These are phyloP conservation scores for Salinomyces thailandicus DNA, from an alignment of 2,329 filamentous ascomycete species.

Conservation along the genomic window DNA sequence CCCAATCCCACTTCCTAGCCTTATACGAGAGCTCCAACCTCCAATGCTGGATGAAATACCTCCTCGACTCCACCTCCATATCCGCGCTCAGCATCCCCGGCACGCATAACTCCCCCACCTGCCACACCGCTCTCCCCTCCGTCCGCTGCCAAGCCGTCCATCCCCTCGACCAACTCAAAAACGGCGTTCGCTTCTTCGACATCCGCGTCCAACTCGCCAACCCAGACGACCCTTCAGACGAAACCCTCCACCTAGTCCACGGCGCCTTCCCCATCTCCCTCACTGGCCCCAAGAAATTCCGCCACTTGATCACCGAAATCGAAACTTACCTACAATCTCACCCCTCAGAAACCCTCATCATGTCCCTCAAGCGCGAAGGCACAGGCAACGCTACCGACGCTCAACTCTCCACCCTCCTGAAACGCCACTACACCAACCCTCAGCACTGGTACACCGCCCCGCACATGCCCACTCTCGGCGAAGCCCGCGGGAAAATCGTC, in stretches of 20 bases:
- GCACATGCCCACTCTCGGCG: slow-evolving; percentile 64
- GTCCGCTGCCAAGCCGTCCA: slow-evolving; percentile 84
- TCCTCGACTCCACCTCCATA: slow-evolving; percentile 62
- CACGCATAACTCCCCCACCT: slow-evolving; percentile 89
- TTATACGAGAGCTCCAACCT: slow-evolving; percentile 64
- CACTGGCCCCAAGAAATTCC: slow-evolving; percentile 69
- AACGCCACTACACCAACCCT: slow-evolving; percentile 53
- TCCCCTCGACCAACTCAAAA: slow-evolving; percentile 66
- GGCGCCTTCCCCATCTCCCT: slow-evolving; percentile 80
- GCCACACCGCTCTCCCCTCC: slow-evolving; percentile 73
- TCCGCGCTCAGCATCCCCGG: slow-evolving; percentile 82
- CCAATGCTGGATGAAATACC: slow-evolving; percentile 67
- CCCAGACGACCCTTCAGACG: slow-evolving; percentile 43
- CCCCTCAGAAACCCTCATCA: slow-evolving; percentile 69
- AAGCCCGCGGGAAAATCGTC: slow-evolving; percentile 71
- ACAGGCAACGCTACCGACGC: slow-evolving; percentile 68
- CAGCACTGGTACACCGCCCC: slow-evolving; percentile 70
- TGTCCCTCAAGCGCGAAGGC: slow-evolving; percentile 87
- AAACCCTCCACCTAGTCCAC: slow-evolving; percentile 74
- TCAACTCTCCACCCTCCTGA: slow-evolving; percentile 64
- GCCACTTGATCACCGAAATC: slow-evolving; percentile 59
- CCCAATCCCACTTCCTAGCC: slow-evolving; percentile 33
- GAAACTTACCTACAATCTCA: slow-evolving; percentile 61
- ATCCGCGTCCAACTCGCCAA: slow-evolving; percentile 63
- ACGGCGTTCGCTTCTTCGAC: slow-evolving; percentile 91